Conservation (phyloP, 768 basidiomycete genomes). For the Mycena alexandri region DNA sequence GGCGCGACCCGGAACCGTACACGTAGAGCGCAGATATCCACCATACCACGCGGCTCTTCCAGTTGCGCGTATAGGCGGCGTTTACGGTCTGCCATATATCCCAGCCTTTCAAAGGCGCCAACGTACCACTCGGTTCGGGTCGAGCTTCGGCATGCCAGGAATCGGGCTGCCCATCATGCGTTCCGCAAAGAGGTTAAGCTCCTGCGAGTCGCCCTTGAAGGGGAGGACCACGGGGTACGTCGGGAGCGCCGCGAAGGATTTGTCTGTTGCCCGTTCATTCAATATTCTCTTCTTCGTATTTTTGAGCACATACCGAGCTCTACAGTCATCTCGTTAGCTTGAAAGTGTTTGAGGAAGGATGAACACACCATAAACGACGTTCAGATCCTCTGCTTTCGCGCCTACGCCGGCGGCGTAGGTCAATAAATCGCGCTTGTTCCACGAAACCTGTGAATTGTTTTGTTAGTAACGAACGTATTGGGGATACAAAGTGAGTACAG, state of each 20-base stretch:
- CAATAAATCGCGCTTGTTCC: conserved; percentile 88
- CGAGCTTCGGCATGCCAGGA: conserved; percentile 78
- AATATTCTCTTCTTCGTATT: not conserved
- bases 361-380: conserved; percentile 76
- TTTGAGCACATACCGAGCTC: conserved; percentile 65
- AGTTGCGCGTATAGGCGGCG: too few relatives aligned
- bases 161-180: conserved; percentile 58
- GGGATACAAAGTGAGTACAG: conserved; percentile 35
- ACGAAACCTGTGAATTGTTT: conserved; percentile 69
- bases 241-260: conserved; percentile 80
- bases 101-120: not conserved
- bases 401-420: conserved; percentile 87
- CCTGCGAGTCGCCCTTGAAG: conserved; percentile 77
- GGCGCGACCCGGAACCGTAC: too few relatives aligned
- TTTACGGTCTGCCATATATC: too few relatives aligned
- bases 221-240: conserved; percentile 87
- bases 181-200: conserved; percentile 78
- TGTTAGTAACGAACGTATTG: not conserved
- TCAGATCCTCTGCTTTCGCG: conserved; percentile 79
- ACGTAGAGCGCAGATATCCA: too few relatives aligned
- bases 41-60: too few relatives aligned
- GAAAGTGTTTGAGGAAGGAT: too few relatives aligned
- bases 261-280: conserved; percentile 55
- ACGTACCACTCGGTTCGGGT: conserved; percentile 78
- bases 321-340: conserved; percentile 34